A percentile compares a stretch with the other conserved stretches of the same genome.
These are phyloP conservation scores for Aureobasidium sp. DNA, from an alignment of 2,329 filamentous ascomycete genomes.

Conservation along the genomic window DNA sequence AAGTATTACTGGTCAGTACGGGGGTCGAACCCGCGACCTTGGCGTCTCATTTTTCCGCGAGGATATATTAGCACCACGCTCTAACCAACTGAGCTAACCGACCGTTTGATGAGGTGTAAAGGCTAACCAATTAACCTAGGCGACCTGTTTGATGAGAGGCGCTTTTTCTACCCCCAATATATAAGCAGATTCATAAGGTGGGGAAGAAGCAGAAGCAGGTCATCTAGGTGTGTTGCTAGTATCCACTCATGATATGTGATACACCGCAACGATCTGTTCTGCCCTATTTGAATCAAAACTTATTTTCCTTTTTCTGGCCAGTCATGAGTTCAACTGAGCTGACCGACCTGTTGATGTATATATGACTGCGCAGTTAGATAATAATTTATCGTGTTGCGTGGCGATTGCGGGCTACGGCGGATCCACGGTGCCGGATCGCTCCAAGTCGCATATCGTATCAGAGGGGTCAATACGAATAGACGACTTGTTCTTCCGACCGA, in stretches of 20 bases:
- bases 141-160: neutral
- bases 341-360: neutral
- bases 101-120: neutral
- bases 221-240: too few species aligned
- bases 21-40: slow-evolving; percentile 6
- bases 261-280: too few species aligned
- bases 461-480: neutral
- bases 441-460: neutral
- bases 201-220: too few species aligned
- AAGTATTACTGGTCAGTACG: neutral
- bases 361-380: too few species aligned
- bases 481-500: neutral
- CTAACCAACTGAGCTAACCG: slow-evolving; percentile 5
- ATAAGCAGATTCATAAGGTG: too few species aligned
- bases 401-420: neutral
- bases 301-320: too few species aligned
- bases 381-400: neutral
- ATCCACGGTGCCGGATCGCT: neutral
- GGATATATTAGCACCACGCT: slow-evolving; percentile 3
- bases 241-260: too few species aligned
- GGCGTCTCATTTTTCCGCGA: too few species aligned
- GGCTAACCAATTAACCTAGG: too few species aligned
- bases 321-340: neutral
- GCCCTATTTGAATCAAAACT: too few species aligned
- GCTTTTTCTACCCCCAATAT: neutral